Conservation (phyloP, 2,329 filamentous ascomycete genomes). For the Aureobasidium leucospermi region DNA sequence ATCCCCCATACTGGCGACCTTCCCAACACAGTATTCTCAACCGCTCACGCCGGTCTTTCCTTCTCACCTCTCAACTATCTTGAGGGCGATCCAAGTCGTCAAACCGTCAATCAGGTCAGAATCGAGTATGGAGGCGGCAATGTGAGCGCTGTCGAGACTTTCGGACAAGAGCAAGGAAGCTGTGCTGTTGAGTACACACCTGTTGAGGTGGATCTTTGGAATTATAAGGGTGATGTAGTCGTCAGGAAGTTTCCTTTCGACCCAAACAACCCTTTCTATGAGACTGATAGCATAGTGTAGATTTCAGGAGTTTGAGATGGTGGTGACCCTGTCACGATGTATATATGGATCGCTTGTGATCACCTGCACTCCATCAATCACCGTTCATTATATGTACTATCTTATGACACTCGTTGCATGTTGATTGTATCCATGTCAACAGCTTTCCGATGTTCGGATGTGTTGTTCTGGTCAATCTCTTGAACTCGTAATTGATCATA, state of each 20-base stretch:
- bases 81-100: conserved; percentile 32
- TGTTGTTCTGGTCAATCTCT: too few relatives aligned
- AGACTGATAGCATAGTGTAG: conserved; percentile 14
- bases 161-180: conserved; percentile 26
- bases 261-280: conserved; percentile 27
- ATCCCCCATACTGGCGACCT: conserved; percentile 48
- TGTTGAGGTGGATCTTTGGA: conserved; percentile 22
- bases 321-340: neutral
- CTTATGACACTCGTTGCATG: too few relatives aligned
- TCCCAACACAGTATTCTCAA: conserved; percentile 47
- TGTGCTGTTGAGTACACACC: conserved; percentile 26
- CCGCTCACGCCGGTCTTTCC: conserved; percentile 38
- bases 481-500: too few relatives aligned
- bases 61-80: conserved; percentile 43
- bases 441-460: too few relatives aligned
- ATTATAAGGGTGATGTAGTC: conserved; percentile 29
- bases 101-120: conserved; percentile 35
- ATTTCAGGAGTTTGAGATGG: too few relatives aligned
- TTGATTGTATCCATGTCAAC: too few relatives aligned
- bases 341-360: neutral
- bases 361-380: too few relatives aligned
- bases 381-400: too few relatives aligned
- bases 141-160: conserved; percentile 24
- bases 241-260: conserved; percentile 34
- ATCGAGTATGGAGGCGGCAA: conserved; percentile 31